phyloP scores from a whole-genome alignment of 2,329 filamentous ascomycete species.

The Talaromyces sp. region DNA sequence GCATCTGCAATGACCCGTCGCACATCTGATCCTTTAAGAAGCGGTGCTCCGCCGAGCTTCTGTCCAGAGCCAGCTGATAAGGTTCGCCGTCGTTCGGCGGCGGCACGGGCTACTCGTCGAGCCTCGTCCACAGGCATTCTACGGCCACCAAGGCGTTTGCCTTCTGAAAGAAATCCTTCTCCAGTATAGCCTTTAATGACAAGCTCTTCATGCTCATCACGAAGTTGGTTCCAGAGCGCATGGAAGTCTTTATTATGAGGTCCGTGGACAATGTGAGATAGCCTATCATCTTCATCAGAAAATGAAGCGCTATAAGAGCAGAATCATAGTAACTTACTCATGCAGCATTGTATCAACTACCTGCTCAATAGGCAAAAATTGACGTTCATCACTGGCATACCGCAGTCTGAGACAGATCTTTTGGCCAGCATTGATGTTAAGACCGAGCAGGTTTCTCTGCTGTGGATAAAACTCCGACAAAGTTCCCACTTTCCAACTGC shows the following conservation, averaged over 20 bases:
- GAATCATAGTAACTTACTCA: slow-evolving; percentile 48
- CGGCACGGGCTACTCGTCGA: slow-evolving; percentile 65
- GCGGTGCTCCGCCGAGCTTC: slow-evolving; percentile 62
- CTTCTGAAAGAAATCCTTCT: slow-evolving; percentile 76
- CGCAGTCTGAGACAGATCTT: slow-evolving; percentile 80
- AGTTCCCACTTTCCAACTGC: slow-evolving; percentile 71
- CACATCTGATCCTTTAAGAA: slow-evolving; percentile 60
- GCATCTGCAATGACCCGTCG: slow-evolving; percentile 68
- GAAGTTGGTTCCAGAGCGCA: slow-evolving; percentile 80
- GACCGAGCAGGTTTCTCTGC: slow-evolving; percentile 67
- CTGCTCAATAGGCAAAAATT: slow-evolving; percentile 75
- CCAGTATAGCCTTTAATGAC: slow-evolving; percentile 80
- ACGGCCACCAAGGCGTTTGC: slow-evolving; percentile 65
- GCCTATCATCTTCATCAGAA: slow-evolving; percentile 27
- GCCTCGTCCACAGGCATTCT: slow-evolving; percentile 66
- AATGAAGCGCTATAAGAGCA: background rate
- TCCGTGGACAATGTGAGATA: slow-evolving; percentile 80
- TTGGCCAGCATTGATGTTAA: slow-evolving; percentile 72
- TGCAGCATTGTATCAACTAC: slow-evolving; percentile 90
- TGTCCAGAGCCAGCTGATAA: slow-evolving; percentile 61
- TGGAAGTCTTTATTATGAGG: slow-evolving; percentile 81
- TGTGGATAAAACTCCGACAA: slow-evolving; percentile 82
- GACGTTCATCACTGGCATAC: slow-evolving; percentile 65
- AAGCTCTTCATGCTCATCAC: slow-evolving; percentile 76
- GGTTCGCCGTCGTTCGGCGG: slow-evolving; percentile 64